Base-by-base conservation (phyloP, 495 filamentous ascomycete genomes). In the Podospora sp. region DNA sequence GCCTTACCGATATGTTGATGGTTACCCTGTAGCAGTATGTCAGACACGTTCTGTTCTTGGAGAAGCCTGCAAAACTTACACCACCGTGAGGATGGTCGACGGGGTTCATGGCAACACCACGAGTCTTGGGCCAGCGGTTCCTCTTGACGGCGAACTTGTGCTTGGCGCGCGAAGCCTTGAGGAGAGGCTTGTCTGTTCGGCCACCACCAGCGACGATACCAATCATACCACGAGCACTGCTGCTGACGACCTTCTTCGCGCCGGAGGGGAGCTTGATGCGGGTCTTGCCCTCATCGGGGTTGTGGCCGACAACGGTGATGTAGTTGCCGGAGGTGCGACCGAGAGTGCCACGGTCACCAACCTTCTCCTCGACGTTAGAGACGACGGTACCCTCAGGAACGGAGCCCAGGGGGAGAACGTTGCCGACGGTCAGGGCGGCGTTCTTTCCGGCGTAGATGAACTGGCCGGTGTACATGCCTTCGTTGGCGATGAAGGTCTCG, bases 1-100 rank as follows among this genome's bases (percentile, higher is more conserved):
- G 95, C 96, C 87, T 98, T 98, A 90, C 95, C 95, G 78, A 99
- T 99, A 86, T 99, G 95, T 88, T 99, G 95, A 86, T 99, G 95
- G 87, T 99, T 99, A 97, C 95, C 95, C 94, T 84, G 74, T 71
- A 51, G 67, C 52, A 57, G 11, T 25, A 60, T 75, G 78, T 83
- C 72, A 83, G 81, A 66, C 66, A 61, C 33, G 21, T 18, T 27
- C 35, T 46, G 25, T 18, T n/a, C 16, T 27, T 26, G 5, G 35
- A 49, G 51, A 57, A 18, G 51, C 50, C 46, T 59, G 25, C 56
- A 53, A 35, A 67, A 80, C 78, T 79, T 81, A 84, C 81, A 83
- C 84, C 84, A 91, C 95, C 95, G 92, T 99, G 95, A 85, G 95
- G 95, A 90, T 98, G 95, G 86, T 99, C 95, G 74, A 99, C 95